A percentile compares a stretch with the other conserved stretches of the same genome.
These are phyloP conservation scores for Chrysanthemum lavandulifolium DNA, from an alignment of 129 eudicot genomes.

Conservation along the genomic window DNA sequence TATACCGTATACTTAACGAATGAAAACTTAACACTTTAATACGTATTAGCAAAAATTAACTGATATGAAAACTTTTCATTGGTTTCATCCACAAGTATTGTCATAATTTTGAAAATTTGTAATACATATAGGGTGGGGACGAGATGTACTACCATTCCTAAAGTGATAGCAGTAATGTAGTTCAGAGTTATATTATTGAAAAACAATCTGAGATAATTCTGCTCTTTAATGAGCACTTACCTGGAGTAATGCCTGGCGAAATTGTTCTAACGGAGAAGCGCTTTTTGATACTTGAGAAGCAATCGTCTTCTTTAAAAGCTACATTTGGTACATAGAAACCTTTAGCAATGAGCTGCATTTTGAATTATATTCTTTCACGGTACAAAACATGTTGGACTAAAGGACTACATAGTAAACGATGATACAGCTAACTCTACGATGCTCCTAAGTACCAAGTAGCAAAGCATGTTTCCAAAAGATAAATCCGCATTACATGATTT, in stretches of 20 bases:
- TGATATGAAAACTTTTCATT: neutral
- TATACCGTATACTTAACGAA: neutral
- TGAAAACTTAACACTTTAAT: neutral
- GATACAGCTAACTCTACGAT: conserved; percentile 5
- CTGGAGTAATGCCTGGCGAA: conserved; percentile 67
- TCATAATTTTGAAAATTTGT: neutral
- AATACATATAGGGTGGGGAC: neutral
- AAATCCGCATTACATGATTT: neutral
- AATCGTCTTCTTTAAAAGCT: conserved; percentile 84
- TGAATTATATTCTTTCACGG: conserved; percentile 38
- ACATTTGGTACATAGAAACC: conserved; percentile 75
- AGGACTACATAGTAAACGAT: conserved; percentile 3
- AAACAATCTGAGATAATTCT: neutral
- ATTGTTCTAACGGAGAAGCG: conserved; percentile 65
- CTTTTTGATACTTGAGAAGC: conserved; percentile 61
- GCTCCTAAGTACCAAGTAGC: conserved; percentile 11
- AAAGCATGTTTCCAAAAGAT: neutral
- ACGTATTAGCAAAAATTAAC: neutral
- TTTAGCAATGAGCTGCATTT: conserved; percentile 52
- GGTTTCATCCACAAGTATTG: neutral
- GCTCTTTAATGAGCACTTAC: conserved; percentile 43
- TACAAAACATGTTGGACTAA: conserved; percentile 23
- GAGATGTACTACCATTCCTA: neutral
- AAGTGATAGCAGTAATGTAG: neutral
- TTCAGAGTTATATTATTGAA: neutral